These are phyloP conservation scores for Xerocomellus amylosporus DNA, from an alignment of 768 basidiomycete species.

Conservation along the genomic window DNA sequence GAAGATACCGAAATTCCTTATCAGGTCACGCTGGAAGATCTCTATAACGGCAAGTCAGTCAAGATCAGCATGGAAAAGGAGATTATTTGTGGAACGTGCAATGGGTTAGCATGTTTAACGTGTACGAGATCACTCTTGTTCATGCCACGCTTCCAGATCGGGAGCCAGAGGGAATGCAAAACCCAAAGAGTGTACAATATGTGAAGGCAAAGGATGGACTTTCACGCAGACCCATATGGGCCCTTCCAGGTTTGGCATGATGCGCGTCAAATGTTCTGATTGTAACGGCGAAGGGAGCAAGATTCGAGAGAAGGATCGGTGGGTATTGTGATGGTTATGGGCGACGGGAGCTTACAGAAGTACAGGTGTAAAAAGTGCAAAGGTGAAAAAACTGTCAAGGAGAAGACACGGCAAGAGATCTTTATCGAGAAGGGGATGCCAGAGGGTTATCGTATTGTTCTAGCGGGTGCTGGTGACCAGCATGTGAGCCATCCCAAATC, in stretches of 20 bases:
- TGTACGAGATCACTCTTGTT: background rate
- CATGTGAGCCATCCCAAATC: conserved; percentile 45
- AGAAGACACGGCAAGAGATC: conserved; percentile 88
- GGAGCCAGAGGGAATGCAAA: conserved; percentile 85
- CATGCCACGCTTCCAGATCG: conserved; percentile 45
- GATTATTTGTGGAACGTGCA: conserved; percentile 72
- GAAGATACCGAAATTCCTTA: conserved; percentile 76
- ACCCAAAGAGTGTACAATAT: conserved; percentile 75
- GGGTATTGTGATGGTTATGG: conserved; percentile 15
- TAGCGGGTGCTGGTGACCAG: conserved; percentile 92
- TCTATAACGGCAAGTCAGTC: conserved; percentile 87
- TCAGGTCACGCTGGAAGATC: conserved; percentile 85
- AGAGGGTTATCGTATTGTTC: conserved; percentile 78
- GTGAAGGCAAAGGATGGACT: conserved; percentile 82
- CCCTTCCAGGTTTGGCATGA: conserved; percentile 46
- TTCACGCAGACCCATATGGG: conserved; percentile 55
- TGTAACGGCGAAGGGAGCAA: conserved; percentile 70
- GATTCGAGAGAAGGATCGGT: conserved; percentile 84
- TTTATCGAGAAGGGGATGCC: conserved; percentile 85
- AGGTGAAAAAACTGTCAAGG: conserved; percentile 76
- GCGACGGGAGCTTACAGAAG: conserved; percentile 1
- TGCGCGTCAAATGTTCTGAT: conserved; percentile 59
- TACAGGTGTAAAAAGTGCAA: conserved; percentile 94
- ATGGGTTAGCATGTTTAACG: conserved; percentile 53
- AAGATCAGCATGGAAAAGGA: conserved; percentile 90